phyloP scores from a whole-genome alignment of 169 alveolate species.

The Cryptosporidium muris region DNA sequence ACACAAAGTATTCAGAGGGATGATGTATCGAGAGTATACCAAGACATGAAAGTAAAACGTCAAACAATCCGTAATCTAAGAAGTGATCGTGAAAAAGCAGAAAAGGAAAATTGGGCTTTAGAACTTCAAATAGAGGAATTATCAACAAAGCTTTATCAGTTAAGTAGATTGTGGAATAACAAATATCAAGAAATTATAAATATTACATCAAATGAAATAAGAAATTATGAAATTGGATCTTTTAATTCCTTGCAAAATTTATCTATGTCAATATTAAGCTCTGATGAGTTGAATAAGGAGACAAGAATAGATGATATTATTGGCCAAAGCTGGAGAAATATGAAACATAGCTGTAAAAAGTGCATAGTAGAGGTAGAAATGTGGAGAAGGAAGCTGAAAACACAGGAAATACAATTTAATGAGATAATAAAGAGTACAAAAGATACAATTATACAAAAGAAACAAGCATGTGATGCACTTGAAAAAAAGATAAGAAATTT shows the following conservation, averaged over 20 bases:
- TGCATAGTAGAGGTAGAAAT: slow-evolving; percentile 66
- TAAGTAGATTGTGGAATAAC: slow-evolving; percentile 51
- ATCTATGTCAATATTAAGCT: slow-evolving; percentile 13
- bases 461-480: slow-evolving; percentile 69
- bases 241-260: slow-evolving; percentile 28
- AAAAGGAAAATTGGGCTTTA: slow-evolving; percentile 63
- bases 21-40: slow-evolving; percentile 70
- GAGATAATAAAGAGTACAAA: slow-evolving; percentile 68
- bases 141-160: slow-evolving; percentile 32
- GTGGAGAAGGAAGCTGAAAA: slow-evolving; percentile 65
- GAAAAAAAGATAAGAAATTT: slow-evolving; percentile 58
- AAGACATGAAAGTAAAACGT: slow-evolving; percentile 63
- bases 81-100: slow-evolving; percentile 53
- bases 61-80: slow-evolving; percentile 52
- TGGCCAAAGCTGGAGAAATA: slow-evolving; percentile 64
- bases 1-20: slow-evolving; percentile 63
- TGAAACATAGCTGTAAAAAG: slow-evolving; percentile 67
- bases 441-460: slow-evolving; percentile 59
- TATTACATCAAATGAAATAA: slow-evolving; percentile 48
- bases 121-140: slow-evolving; percentile 50
- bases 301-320: slow-evolving; percentile 32
- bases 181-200: slow-evolving; percentile 43
- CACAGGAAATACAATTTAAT: slow-evolving; percentile 61
- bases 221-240: slow-evolving; percentile 27
- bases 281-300: slow-evolving; percentile 18